Evolutionary conservation across 805 yeast species (phyloP).

Genomic region (Yarrowia bubula): DNA sequence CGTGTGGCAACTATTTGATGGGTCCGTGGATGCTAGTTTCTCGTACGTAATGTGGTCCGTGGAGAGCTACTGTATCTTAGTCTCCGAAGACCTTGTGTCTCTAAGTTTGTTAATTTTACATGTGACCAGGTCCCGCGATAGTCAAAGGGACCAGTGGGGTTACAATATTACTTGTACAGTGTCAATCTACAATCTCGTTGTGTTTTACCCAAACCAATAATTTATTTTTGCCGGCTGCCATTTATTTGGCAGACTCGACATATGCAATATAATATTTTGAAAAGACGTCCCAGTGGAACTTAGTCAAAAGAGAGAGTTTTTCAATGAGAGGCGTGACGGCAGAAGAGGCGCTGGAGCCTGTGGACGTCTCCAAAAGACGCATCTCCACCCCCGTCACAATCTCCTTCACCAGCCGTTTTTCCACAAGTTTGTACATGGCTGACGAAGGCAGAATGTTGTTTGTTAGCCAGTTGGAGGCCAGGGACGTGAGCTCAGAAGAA

Average conservation of each 20-base stretch:
- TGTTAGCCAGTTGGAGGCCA: slow-evolving; percentile 74
- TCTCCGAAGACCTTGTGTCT: background rate
- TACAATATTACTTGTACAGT: no score
- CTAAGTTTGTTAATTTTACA: background rate
- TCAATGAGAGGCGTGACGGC: slow-evolving; percentile 32
- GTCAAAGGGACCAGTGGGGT: no score
- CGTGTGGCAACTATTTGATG: no score
- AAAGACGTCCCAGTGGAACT: slow-evolving; percentile 82
- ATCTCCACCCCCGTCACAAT: slow-evolving; percentile 27
- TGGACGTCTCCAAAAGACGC: background rate
- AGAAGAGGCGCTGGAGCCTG: slow-evolving; percentile 28
- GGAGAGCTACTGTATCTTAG: no score
- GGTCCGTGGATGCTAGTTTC: no score
- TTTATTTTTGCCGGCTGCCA: slow-evolving; percentile 1
- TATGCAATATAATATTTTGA: slow-evolving; percentile 58
- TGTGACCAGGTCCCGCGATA: no score
- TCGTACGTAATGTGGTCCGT: no score
- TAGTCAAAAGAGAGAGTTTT: slow-evolving; percentile 56
- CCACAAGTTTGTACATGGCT: slow-evolving; percentile 73
- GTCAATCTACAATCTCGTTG: background rate
- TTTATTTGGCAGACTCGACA: slow-evolving; percentile 21
- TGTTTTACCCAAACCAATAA: slow-evolving; percentile 17
- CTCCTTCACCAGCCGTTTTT: slow-evolving; percentile 45
- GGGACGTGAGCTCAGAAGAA: slow-evolving; percentile 49
- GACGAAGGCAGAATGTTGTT: slow-evolving; percentile 84